Evolutionary conservation across 2,329 filamentous ascomycete genomes (phyloP).

Genomic region (Elsinoe fawcettii): DNA sequence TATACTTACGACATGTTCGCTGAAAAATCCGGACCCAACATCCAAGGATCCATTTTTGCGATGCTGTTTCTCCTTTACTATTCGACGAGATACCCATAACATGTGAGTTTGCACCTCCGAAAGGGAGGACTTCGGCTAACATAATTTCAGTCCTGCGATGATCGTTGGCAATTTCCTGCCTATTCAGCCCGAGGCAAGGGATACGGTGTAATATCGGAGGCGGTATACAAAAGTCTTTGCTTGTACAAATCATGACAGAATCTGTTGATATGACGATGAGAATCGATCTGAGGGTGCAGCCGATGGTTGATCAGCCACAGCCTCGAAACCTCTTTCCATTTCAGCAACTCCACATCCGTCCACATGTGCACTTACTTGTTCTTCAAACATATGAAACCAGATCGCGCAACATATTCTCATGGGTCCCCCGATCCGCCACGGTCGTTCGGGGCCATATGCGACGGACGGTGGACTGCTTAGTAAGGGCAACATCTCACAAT

Average conservation of each 20-base stretch:
- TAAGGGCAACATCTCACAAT: too few species aligned
- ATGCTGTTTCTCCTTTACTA: conserved; percentile 97
- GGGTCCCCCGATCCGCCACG: background rate
- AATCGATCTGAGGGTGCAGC: background rate
- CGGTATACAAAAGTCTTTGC: background rate
- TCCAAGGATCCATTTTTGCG: conserved; percentile 67
- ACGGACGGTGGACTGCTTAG: background rate
- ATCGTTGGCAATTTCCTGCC: conserved; percentile 97
- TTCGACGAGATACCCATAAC: conserved; percentile 87
- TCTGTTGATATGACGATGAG: background rate
- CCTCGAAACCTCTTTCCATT: background rate
- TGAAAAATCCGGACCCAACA: conserved; percentile 67
- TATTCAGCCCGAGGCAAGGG: conserved; percentile 52
- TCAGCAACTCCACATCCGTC: background rate
- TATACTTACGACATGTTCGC: conserved; percentile 82
- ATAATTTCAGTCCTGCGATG: conserved; percentile 64
- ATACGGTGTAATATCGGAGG: background rate
- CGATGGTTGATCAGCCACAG: background rate
- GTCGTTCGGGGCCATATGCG: background rate
- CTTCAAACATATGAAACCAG: background rate
- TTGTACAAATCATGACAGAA: background rate
- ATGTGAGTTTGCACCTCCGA: conserved; percentile 60
- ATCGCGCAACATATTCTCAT: background rate
- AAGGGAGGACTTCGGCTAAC: background rate
- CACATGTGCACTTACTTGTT: background rate